These are phyloP conservation scores for Hanseniaspora uvarum DNA, from an alignment of 1,139 yeast genomes.

Conservation along the genomic window DNA sequence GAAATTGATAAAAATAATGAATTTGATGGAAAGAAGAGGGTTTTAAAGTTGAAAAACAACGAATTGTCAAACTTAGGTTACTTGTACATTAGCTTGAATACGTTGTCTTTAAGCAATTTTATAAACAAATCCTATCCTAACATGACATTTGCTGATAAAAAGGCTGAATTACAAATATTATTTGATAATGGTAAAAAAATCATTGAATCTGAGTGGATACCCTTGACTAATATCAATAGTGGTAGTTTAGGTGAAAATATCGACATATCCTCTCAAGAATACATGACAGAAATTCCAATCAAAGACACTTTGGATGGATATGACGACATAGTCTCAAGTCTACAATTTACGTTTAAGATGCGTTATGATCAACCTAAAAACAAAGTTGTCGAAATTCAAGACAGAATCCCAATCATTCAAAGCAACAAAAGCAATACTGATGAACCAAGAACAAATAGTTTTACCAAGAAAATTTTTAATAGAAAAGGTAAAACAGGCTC, in stretches of 20 bases:
- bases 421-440: background rate
- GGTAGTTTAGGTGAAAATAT: background rate
- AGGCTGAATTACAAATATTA: background rate
- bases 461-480: constrained; percentile 7
- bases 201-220: constrained; percentile 9
- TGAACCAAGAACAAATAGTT: constrained; percentile 9
- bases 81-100: constrained; percentile 3
- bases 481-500: background rate
- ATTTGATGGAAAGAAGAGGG: background rate
- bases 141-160: constrained; percentile 3
- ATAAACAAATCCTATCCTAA: background rate
- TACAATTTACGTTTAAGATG: constrained; percentile 9
- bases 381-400: constrained; percentile 13
- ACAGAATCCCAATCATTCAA: constrained; percentile 9
- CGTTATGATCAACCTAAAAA: constrained; percentile 11
- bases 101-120: constrained; percentile 7
- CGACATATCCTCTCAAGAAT: constrained; percentile 5
- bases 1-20: background rate
- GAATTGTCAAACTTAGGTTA: constrained; percentile 1
- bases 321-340: background rate
- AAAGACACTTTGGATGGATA: background rate
- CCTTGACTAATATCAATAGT: background rate
- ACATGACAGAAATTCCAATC: constrained; percentile 10
- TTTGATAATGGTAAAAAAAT: constrained; percentile 13
- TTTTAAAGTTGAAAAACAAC: background rate